Evolutionary conservation across 2,329 filamentous ascomycete genomes (phyloP).

Genomic region (Diaporthe batatas): DNA sequence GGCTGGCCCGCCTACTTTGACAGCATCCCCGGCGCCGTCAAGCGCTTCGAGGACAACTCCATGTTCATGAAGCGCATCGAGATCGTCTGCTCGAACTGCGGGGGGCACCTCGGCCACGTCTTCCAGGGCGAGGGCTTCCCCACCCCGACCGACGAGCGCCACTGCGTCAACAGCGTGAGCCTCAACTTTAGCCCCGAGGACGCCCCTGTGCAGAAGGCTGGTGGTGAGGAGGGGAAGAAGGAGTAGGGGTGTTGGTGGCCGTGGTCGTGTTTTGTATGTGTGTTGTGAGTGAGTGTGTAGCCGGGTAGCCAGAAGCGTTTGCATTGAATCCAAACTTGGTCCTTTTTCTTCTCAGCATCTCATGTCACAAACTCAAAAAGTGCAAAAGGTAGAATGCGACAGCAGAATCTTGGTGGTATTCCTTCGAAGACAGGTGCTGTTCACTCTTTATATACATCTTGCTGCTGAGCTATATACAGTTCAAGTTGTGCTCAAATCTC

Average conservation of each 20-base stretch:
- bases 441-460: background rate
- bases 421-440: background rate
- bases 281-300: background rate
- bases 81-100: conserved; percentile 95
- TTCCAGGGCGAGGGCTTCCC: conserved; percentile 89
- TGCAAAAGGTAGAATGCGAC: background rate
- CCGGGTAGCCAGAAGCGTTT: background rate
- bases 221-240: conserved; percentile 55
- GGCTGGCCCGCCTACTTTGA: conserved; percentile 99
- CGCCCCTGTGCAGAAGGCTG: conserved; percentile 59
- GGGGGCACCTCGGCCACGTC: conserved; percentile 90
- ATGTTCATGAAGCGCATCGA: conserved; percentile 90
- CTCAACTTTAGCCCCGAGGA: conserved; percentile 83
- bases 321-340: background rate
- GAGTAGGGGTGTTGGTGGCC: conserved; percentile 5
- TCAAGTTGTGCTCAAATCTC: background rate
- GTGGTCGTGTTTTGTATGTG: background rate
- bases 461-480: conserved; percentile 6
- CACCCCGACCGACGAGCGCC: conserved; percentile 93
- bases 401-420: background rate
- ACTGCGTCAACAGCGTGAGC: conserved; percentile 96
- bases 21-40: conserved; percentile 90
- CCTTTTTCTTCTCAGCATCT: background rate
- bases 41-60: conserved; percentile 79
- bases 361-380: background rate